Evolutionary conservation across 2,329 filamentous ascomycete genomes (phyloP).

Genomic region (Microsporum audouinii): DNA sequence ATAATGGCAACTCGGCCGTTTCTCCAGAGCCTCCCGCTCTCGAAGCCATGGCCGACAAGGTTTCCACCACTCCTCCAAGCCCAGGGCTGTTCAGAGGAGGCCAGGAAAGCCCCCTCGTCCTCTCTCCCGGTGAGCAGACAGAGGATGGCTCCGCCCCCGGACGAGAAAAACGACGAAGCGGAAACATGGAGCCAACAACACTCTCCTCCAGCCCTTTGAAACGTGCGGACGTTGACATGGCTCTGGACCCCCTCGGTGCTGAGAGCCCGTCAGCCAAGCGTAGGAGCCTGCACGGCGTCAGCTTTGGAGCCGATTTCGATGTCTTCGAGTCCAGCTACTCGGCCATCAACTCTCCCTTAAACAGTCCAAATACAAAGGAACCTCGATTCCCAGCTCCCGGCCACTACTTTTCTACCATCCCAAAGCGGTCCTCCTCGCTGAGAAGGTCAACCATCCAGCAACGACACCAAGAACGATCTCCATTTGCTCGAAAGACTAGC

Average conservation of each 20-base stretch:
- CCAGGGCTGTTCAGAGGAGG: constrained; percentile 1
- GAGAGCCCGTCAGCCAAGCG: constrained; percentile 79
- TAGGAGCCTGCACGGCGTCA: constrained; percentile 71
- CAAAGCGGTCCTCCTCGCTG: constrained; percentile 63
- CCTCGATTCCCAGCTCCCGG: constrained; percentile 18
- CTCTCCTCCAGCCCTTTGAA: constrained; percentile 68
- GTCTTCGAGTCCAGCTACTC: constrained; percentile 53
- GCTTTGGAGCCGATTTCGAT: constrained; percentile 53
- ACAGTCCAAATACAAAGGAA: constrained; percentile 17
- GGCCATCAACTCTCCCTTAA: constrained; percentile 18
- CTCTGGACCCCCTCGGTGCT: constrained; percentile 56
- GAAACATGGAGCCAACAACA: constrained; percentile 42
- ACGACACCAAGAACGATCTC: constrained; percentile 55
- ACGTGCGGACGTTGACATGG: constrained; percentile 82
- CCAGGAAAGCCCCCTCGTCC: constrained; percentile 4
- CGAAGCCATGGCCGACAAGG: constrained; percentile 27
- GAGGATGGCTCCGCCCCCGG: constrained; percentile 18
- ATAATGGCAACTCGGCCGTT: constrained; percentile 57
- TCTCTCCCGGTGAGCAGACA: neutral
- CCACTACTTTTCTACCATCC: constrained; percentile 43
- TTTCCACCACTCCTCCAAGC: constrained; percentile 6
- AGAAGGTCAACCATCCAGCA: constrained; percentile 82
- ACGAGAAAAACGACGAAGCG: constrained; percentile 40
- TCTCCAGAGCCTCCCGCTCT: constrained; percentile 29
- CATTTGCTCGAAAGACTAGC: constrained; percentile 35